phyloP scores from a whole-genome alignment of 306 rosid genomes.

The Fagus crenata region DNA sequence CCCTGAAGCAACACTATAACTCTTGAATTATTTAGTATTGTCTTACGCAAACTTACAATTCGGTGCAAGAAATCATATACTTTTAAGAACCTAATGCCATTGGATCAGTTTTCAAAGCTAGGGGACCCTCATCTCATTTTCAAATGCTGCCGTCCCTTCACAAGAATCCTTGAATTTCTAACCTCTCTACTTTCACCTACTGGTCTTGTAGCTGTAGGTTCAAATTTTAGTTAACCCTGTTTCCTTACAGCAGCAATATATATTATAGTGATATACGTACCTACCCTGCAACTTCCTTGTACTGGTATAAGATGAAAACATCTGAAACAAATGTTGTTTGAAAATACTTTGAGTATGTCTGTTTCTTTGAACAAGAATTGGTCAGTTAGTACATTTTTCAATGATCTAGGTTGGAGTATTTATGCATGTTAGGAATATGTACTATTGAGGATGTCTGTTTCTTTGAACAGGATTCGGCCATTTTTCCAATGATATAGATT shows the following conservation, averaged over 20 bases:
- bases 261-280: background rate
- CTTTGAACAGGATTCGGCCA: conserved; percentile 15
- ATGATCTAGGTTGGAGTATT: conserved; percentile 22
- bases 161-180: conserved; percentile 1
- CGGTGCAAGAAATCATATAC: conserved; percentile 29
- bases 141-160: conserved; percentile 13
- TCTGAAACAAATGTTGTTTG: conserved; percentile 10
- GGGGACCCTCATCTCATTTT: conserved; percentile 28
- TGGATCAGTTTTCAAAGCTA: conserved; percentile 26
- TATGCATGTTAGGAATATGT: conserved; percentile 17
- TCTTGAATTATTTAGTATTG: no score
- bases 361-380: conserved; percentile 23
- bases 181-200: conserved; percentile 34
- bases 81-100: conserved; percentile 24
- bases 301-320: conserved; percentile 15
- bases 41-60: conserved; percentile 30
- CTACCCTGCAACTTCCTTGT: conserved; percentile 27
- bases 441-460: conserved; percentile 25
- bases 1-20: no score
- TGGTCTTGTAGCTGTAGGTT: conserved; percentile 27
- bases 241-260: conserved; percentile 21
- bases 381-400: background rate
- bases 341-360: conserved; percentile 31
- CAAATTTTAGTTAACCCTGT: conserved; percentile 32
- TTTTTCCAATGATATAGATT: conserved; percentile 1